These are phyloP conservation scores for Boletus sp. DNA, from an alignment of 768 basidiomycete genomes.

Conservation along the genomic window DNA sequence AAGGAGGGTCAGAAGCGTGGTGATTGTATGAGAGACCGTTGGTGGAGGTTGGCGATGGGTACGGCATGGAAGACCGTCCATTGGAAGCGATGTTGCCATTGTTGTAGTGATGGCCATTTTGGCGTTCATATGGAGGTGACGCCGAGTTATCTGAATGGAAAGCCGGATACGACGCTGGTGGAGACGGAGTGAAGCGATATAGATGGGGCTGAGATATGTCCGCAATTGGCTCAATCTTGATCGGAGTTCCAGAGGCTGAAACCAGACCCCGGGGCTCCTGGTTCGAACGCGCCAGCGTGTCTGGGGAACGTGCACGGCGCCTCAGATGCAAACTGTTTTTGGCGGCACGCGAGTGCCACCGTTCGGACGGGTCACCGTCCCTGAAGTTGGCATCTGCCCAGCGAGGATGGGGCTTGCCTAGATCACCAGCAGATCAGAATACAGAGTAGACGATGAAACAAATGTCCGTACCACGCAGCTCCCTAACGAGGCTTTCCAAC, in stretches of 20 bases:
- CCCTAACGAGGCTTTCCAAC: slow-evolving; percentile 87
- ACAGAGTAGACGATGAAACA: slow-evolving; percentile 6
- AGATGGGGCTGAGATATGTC: slow-evolving; percentile 52
- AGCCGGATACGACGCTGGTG: slow-evolving; percentile 52
- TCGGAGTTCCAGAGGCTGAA: slow-evolving; percentile 53
- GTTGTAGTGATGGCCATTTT: slow-evolving; percentile 33
- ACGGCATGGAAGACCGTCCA: slow-evolving; percentile 32
- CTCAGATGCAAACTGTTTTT: slow-evolving; percentile 56
- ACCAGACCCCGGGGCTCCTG: slow-evolving; percentile 40
- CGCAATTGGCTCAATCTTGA: slow-evolving; percentile 62
- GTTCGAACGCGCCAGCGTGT: slow-evolving; percentile 32
- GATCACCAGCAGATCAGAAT: slow-evolving; percentile 9
- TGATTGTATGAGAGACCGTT: slow-evolving; percentile 34
- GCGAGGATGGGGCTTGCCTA: slow-evolving; percentile 84
- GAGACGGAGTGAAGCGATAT: slow-evolving; percentile 70
- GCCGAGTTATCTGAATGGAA: slow-evolving; percentile 45
- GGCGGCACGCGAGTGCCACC: slow-evolving; percentile 82
- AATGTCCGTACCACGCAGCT: slow-evolving; percentile 64
- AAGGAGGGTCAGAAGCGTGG: slow-evolving; percentile 33
- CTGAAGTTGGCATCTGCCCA: slow-evolving; percentile 81
- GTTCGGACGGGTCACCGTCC: slow-evolving; percentile 78
- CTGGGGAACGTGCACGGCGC: slow-evolving; percentile 38
- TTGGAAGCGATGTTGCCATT: slow-evolving; percentile 31
- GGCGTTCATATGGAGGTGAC: slow-evolving; percentile 36
- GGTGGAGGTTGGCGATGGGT: slow-evolving; percentile 34